Evolutionary conservation across 306 rosid species (phyloP).

Genomic region (Inga laurina): DNA sequence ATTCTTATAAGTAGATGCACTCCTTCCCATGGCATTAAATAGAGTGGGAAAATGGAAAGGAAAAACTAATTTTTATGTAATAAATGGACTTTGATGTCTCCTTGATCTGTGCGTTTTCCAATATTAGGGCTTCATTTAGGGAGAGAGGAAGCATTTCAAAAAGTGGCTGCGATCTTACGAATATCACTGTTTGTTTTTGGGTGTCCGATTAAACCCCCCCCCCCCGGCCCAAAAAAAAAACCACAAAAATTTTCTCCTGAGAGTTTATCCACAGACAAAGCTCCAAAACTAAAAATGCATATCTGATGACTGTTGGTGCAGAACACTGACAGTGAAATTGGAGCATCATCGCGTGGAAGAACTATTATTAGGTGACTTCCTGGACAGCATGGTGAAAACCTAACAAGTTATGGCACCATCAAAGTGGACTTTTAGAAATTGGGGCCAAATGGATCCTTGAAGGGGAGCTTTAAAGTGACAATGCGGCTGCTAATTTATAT

Average conservation of each 20-base stretch:
- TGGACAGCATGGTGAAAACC: slow-evolving; percentile 23
- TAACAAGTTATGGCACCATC: slow-evolving; percentile 17
- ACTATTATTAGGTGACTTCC: slow-evolving; percentile 71
- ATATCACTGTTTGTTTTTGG: slow-evolving; percentile 10
- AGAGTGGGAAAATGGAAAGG: background rate
- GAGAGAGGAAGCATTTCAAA: background rate
- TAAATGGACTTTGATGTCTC: background rate
- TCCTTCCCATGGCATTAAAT: background rate
- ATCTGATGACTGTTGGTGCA: slow-evolving; percentile 43
- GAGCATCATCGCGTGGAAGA: slow-evolving; percentile 96
- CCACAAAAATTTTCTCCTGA: background rate
- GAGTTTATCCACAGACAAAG: background rate
- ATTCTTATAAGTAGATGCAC: background rate
- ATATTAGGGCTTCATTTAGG: background rate
- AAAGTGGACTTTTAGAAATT: slow-evolving; percentile 9
- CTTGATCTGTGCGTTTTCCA: background rate
- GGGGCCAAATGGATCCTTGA: slow-evolving; percentile 25
- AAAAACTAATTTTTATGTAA: no score
- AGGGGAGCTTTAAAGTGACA: slow-evolving; percentile 38
- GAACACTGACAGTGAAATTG: slow-evolving; percentile 90
- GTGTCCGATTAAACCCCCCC: no score
- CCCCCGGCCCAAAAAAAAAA: no score
- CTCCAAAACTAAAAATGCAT: slow-evolving; percentile 9
- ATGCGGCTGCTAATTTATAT: slow-evolving; percentile 17
- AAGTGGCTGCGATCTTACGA: slow-evolving; percentile 4